Base-by-base conservation (phyloP, 148 eudicot genomes). In the Rhododendron simsii region DNA sequence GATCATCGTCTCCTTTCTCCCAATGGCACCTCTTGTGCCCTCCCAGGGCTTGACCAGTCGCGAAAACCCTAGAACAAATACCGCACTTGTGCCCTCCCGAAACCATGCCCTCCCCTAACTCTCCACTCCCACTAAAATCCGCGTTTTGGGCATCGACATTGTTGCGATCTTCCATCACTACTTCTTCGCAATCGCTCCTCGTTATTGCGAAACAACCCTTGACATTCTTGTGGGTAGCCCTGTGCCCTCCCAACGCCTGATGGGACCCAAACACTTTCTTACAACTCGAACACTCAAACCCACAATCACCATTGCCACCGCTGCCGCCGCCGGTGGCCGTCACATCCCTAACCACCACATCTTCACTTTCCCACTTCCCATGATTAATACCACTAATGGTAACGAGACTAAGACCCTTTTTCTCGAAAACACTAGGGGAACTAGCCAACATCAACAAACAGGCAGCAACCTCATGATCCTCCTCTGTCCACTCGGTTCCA, bases 211-310 rank as follows among this genome's bases (percentile, higher is more conserved):
- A 93, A 84, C 98, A 94, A 12, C 98, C 98, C 89, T 94, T 96
- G 35, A 96, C 98, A 41, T 96, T 96, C 92, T 94, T 96, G 88
- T 94, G 98, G 57, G 93, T 96, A 0, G 98, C 98, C 87, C 98
- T 91, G 89, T 96, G 98, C 8, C 99, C 99, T 8, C 99, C 99
- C 55, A 96, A 57, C 0, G 98, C 98, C 88, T 96, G 99, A 87
- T 92, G 98, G 7, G 98, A 91, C 77, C 92, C 92, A 35, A 95
- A 96, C 78, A 93, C 94, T 84, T 95, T 96, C 92, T 93, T 92
- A 83, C 98, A 95, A 90, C 96, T 93, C 45, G 94, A 91, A 65
- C 98, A 94, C 94, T 92, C 92, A 48, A 95, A 95, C 80, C 84
- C 30, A 23, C 33, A 48, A 57, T 63, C 78, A 16, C 59, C 80